These are phyloP conservation scores for Acanthamoeba sp. DNA, from an alignment of 208 protist genomes.

Conservation along the genomic window DNA sequence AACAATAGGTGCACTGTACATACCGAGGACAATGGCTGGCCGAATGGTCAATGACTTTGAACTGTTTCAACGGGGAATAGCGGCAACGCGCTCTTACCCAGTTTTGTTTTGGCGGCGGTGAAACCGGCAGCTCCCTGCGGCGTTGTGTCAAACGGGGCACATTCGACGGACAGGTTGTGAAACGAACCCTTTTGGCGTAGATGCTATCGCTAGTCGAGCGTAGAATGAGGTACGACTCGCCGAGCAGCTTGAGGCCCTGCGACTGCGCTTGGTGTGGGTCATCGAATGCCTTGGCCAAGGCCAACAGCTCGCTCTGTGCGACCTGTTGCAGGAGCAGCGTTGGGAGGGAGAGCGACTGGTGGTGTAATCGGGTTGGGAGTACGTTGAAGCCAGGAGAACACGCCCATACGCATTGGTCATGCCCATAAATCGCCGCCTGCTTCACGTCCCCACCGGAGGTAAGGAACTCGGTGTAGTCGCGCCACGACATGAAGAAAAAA, in stretches of 20 bases:
- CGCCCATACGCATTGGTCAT: no score
- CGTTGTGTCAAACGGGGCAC: background rate
- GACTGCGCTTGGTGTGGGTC: background rate
- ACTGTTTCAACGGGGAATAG: background rate
- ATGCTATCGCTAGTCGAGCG: background rate
- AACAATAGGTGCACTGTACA: background rate
- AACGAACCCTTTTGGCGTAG: background rate
- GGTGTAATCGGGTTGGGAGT: no score
- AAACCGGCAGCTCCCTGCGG: background rate
- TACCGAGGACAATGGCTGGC: background rate
- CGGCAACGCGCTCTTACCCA: background rate
- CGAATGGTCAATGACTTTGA: background rate
- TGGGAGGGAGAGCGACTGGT: no score
- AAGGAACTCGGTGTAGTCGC: no score
- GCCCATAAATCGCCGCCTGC: no score
- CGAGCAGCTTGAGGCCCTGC: background rate
- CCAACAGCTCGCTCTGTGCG: background rate
- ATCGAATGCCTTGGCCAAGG: background rate
- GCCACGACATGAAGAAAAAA: no score
- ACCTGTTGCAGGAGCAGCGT: no score
- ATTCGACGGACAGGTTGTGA: background rate
- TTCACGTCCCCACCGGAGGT: no score
- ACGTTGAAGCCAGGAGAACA: no score
- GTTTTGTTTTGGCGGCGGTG: background rate
- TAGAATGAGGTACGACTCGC: background rate